Evolutionary conservation across 768 basidiomycete species (phyloP), one percentile per base, ranked within the genome.

Genomic region (Lactifluus subvellereus): DNA sequence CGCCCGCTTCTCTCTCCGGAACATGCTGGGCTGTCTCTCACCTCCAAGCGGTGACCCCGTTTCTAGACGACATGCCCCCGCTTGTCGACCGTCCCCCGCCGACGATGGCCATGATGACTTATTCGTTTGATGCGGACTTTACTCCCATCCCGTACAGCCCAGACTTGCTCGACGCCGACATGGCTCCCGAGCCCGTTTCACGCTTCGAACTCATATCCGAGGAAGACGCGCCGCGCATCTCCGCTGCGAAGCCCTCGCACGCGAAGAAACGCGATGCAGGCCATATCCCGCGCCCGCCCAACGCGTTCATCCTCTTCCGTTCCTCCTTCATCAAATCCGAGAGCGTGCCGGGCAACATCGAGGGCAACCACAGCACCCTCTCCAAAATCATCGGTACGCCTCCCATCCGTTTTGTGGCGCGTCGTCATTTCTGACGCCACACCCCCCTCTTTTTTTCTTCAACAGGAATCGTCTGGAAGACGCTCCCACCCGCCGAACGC

Each of bases 251-350:
- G 27, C 62, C 71, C 16, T 80, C 78, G 60, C 84, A 87, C 70
- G 79, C 78, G 61, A 87, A 83, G 77, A 82, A 83, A 70, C 82
- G 84, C 58, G 85, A 87, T 69, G 82, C 85, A 59, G 83, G 82
- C 2, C 86, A 90, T 73, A 91, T 91, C 73, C 89, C 89, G 47
- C 85, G 89, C 53, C 89, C 89, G 7, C 89, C 89, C 30, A 91
- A 90, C 74, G 89, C 89, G 62, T 91, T 91, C 76, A 91, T 91
- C 68, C 85, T 91, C 73, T 91, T 90, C 74, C 83, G 89, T 68
- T 87, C 87, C 27, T 84, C 83, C 35, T 90, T 91, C 75, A 88
- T 91, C 72, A 79, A 81, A 37, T 84, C 83, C 68, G 82, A 88
- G 72, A 84, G 85, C 67, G 84, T 90, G 54, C 85, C 89, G 2